A percentile compares a stretch with the other conserved stretches of the same genome.
phyloP scores from a whole-genome alignment of 2,329 filamentous ascomycete genomes.

The Aspergillus tubingensis region DNA sequence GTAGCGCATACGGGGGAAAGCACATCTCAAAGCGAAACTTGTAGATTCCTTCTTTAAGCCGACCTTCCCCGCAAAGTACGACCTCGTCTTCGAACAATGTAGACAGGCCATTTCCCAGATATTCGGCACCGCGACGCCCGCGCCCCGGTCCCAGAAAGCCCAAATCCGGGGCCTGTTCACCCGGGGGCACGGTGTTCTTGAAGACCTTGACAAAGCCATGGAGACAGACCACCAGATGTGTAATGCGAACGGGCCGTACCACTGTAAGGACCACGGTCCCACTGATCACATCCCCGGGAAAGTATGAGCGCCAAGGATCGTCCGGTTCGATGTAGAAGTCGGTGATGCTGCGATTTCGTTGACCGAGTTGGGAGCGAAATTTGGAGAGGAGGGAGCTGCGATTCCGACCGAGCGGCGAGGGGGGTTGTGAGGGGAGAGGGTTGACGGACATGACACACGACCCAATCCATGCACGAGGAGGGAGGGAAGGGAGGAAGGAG shows the following conservation, averaged over 20 bases:
- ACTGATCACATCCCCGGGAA: constrained; percentile 63
- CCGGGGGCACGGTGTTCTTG: constrained; percentile 61
- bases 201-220: constrained; percentile 67
- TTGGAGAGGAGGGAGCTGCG: constrained; percentile 53
- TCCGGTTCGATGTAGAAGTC: constrained; percentile 65
- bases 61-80: constrained; percentile 65
- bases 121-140: constrained; percentile 54
- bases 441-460: constrained; percentile 46
- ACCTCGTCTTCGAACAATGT: constrained; percentile 67
- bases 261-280: constrained; percentile 63
- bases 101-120: constrained; percentile 65
- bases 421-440: constrained; percentile 32
- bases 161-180: constrained; percentile 54
- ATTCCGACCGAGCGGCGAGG: constrained; percentile 43
- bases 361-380: constrained; percentile 57
- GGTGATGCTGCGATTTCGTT: constrained; percentile 57
- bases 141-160: constrained; percentile 56
- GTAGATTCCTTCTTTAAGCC: constrained; percentile 64
- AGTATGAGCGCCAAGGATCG: constrained; percentile 64
- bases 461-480: constrained; percentile 37
- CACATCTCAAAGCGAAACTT: constrained; percentile 66
- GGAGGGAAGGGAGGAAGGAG: constrained; percentile 15
- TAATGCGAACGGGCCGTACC: constrained; percentile 61
- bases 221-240: constrained; percentile 63
- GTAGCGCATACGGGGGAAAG: constrained; percentile 61